Evolutionary conservation across 2,329 filamentous ascomycete species (phyloP), one percentile per base, ranked within the genome.

Genomic region (Aspergillus hortae): DNA sequence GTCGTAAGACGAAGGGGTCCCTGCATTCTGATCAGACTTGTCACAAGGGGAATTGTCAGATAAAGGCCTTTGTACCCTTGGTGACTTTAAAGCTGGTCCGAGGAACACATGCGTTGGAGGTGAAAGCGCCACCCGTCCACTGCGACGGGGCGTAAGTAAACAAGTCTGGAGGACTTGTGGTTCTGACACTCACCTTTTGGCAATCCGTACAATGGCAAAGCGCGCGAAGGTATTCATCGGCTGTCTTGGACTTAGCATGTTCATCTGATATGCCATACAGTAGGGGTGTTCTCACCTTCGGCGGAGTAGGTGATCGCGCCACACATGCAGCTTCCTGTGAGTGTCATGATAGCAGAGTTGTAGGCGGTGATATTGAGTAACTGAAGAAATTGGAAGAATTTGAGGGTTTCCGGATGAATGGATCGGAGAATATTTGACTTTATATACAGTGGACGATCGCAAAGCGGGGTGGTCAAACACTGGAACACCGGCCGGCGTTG

Each of bases 151-250:
- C 25, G 21, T 43, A 23, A 21, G 6, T 15, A 14, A 27, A 10
- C 55, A 41, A 56, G 44, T 10, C 6, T 44, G 21, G 3, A 38
- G 35, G n/a, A 12, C 30, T 30, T 25, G 6, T 4, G 23, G 14
- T 30, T 30, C 3, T 30, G 11, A 19, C n/a, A 17, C 6, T 27
- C 59, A 75, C 77, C 74, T 83, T 82, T 56, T 82, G 79, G 61
- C 79, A 82, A 54, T 81, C 79, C 11, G 61, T 58, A 62, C 79
- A 81, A 60, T 81, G 78, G 65, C 80, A 82, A 32, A 82, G 67
- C 6, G 78, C 78, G 15, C 71, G 76, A 3, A 65, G 49, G 14
- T 65, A 68, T 4, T 73, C 63, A 35, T 78, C 72, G 10, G 69
- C 77, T 79, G 48, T 10, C 25, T 51, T 46, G 40, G 52, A 32